phyloP scores from a whole-genome alignment of 257 asterid species.

The Rauvolfia tetraphylla region DNA sequence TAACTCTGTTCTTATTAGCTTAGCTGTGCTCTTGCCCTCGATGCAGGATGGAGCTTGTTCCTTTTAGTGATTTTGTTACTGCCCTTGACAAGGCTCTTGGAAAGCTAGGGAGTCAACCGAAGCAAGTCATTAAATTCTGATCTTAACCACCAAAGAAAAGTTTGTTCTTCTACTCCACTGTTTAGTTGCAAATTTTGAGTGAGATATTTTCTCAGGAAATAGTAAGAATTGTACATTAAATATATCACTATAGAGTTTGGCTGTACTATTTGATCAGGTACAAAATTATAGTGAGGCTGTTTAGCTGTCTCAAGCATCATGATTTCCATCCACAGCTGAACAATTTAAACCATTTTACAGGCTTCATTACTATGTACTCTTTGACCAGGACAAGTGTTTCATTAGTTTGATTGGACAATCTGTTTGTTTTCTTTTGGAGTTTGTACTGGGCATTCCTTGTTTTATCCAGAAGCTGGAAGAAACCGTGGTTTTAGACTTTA shows the following conservation, averaged over 20 bases:
- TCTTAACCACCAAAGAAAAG: neutral
- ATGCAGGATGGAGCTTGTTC: slow-evolving; percentile 80
- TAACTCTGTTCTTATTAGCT: neutral
- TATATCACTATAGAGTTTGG: neutral
- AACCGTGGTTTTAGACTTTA: neutral
- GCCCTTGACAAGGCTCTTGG: slow-evolving; percentile 88
- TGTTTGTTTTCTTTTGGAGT: too few species aligned
- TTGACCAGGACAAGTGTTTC: too few species aligned
- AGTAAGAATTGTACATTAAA: neutral
- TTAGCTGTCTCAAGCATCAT: neutral
- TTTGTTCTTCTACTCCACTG: too few species aligned
- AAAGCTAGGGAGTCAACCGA: slow-evolving; percentile 84
- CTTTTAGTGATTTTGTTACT: slow-evolving; percentile 53
- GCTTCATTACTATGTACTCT: too few species aligned
- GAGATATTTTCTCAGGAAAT: neutral
- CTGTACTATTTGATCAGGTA: neutral
- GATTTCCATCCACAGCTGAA: neutral
- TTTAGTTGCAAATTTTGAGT: too few species aligned
- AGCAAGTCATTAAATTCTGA: slow-evolving; percentile 76
- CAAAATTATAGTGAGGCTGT: neutral
- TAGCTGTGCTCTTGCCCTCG: neutral
- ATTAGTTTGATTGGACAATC: too few species aligned
- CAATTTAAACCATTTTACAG: neutral
- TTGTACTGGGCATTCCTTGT: too few species aligned
- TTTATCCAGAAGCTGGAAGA: neutral